Percentiles rank a stretch among this genome's conserved stretches.
These are phyloP conservation scores for Lachnellula hyalina DNA, from an alignment of 2,329 filamentous ascomycete species.

Conservation along the genomic window DNA sequence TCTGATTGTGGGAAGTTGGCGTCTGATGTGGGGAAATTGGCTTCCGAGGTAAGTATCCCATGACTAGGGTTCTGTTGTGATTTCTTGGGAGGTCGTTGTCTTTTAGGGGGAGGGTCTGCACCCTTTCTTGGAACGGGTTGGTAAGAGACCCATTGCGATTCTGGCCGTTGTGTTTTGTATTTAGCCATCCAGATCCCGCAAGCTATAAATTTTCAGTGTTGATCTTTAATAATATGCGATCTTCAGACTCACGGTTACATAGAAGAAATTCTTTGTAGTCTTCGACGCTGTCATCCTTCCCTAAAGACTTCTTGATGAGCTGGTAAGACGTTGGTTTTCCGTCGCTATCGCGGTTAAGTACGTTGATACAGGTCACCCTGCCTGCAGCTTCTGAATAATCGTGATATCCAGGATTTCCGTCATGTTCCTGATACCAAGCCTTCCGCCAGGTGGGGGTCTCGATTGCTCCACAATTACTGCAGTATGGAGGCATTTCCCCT, in stretches of 20 bases:
- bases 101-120: conserved; percentile 46
- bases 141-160: conserved; percentile 66
- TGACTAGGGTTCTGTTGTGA: conserved; percentile 3
- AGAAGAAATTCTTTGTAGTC: conserved; percentile 68
- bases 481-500: conserved; percentile 83
- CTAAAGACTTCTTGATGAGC: conserved; percentile 70
- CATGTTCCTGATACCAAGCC: conserved; percentile 73
- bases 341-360: conserved; percentile 56
- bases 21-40: conserved; percentile 7
- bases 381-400: conserved; percentile 70
- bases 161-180: conserved; percentile 76
- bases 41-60: conserved; percentile 16
- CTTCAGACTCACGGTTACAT: conserved; percentile 70
- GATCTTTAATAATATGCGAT: conserved; percentile 7
- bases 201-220: conserved; percentile 42
- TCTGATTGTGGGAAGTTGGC: conserved; percentile 42
- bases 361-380: conserved; percentile 67
- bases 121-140: conserved; percentile 9
- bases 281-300: conserved; percentile 56
- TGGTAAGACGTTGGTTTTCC: conserved; percentile 63
- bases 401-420: conserved; percentile 64
- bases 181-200: conserved; percentile 95
- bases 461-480: conserved; percentile 88
- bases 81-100: conserved; percentile 18
- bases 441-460: conserved; percentile 96